Base-by-base conservation (phyloP, 768 basidiomycete genomes). In the Ramaria sp. region DNA sequence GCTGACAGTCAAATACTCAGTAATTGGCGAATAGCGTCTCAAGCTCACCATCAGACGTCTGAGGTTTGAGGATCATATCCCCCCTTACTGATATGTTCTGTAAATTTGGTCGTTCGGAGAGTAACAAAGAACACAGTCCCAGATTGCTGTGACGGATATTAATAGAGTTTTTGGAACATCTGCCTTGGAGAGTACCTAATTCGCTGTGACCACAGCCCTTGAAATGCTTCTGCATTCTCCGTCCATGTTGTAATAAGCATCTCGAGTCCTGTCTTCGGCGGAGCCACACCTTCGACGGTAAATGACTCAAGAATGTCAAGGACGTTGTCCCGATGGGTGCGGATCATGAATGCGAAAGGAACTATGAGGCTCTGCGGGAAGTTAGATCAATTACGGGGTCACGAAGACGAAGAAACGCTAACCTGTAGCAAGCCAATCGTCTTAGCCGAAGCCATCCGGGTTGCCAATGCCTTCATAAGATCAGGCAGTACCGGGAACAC, bases 371-470 rank as follows among this genome's bases (percentile, higher is more conserved):
- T 92, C 87, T 94, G 61, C 32, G 18, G 27, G 34, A 9, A 45
- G 2, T 25, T 30, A 44, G 9, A n/a, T 16, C n/a, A 49, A 7
- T 24, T 15, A 58, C 12, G 58, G 43, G 30, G n/a, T 39, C 25
- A 18, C n/a, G 18, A 20, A 5, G 51, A 47, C 60, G 30, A 44
- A 50, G 24, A 10, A 15, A 16, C 28, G 49, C 24, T 70, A 34
- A 86, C 89, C 78, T 96, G 95, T 13, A 88, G 72, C 75, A 95
- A 97, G 1, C 86, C 89, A 0, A 92, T 88, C 1, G 94, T 94
- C 69, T 87, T 83, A 0, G 95, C 94, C 0, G 76, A 83, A 12
- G 75, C 73, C 78, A 99, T 87, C 1, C 94, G 78, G 8, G 69
- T 70, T 0, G 90, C 75, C 78, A 99, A 84, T 1, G 90, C 91